Conservation (phyloP, 306 rosid genomes). For the Rosa multiflora region DNA sequence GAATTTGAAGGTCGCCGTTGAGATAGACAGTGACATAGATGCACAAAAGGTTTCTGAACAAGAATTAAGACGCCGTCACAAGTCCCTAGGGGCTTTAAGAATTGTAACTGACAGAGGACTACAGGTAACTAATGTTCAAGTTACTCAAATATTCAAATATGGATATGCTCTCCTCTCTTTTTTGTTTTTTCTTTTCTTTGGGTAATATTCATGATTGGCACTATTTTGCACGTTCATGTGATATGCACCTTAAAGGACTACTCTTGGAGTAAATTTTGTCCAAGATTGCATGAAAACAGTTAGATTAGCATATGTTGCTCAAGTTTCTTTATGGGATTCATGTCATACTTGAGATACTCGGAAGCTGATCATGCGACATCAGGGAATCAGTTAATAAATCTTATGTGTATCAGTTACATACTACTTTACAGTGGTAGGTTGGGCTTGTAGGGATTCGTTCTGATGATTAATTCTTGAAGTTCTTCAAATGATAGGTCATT, state of each 20-base stretch:
- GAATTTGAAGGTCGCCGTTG: no score
- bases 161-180: neutral
- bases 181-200: neutral
- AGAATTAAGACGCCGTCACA: no score
- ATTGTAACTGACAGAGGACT: slow-evolving; percentile 81
- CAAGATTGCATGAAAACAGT: slow-evolving; percentile 17
- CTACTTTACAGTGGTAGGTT: no score
- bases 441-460: no score
- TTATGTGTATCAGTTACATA: no score
- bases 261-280: neutral
- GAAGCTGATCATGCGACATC: no score
- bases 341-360: neutral
- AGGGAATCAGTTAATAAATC: no score
- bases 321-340: slow-evolving; percentile 12
- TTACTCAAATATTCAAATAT: neutral
- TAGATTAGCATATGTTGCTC: slow-evolving; percentile 3
- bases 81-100: no score
- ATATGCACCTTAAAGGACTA: slow-evolving; percentile 5
- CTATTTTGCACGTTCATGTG: slow-evolving; percentile 9
- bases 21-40: no score
- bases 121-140: slow-evolving; percentile 57
- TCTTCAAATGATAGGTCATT: no score
- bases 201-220: slow-evolving; percentile 5
- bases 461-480: no score
- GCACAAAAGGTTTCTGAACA: no score